These are phyloP conservation scores for Linum usitatissimum DNA, from an alignment of 345 rosid species.

Conservation along the genomic window DNA sequence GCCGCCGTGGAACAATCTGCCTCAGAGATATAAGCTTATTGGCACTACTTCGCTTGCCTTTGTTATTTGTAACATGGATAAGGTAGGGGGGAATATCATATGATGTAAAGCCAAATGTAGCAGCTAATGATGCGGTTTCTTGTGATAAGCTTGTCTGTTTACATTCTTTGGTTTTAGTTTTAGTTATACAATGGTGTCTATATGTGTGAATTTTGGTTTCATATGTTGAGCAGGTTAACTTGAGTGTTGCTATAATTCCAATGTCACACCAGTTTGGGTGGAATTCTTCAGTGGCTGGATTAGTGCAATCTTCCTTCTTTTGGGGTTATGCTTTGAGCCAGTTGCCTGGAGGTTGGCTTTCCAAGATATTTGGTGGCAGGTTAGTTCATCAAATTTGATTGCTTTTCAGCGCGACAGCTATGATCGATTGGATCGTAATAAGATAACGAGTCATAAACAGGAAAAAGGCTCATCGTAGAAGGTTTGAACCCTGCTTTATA, in stretches of 20 bases:
- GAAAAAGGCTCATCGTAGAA: too few relatives aligned
- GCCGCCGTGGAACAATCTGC: constrained; percentile 77
- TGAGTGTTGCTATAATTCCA: constrained; percentile 92
- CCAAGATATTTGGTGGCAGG: constrained; percentile 94
- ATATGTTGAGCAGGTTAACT: constrained; percentile 53
- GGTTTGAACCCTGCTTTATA: too few relatives aligned
- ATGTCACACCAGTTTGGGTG: constrained; percentile 95
- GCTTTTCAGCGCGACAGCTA: background rate
- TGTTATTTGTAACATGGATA: constrained; percentile 91
- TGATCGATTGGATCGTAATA: background rate
- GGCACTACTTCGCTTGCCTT: constrained; percentile 88
- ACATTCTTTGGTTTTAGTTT: background rate
- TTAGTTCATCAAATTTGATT: constrained; percentile 22
- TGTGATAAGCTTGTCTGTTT: background rate
- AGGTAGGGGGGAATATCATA: constrained; percentile 33
- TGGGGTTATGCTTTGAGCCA: constrained; percentile 97
- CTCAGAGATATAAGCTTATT: constrained; percentile 67
- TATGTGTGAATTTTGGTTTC: background rate
- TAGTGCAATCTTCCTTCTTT: constrained; percentile 91
- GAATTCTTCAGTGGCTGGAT: constrained; percentile 75
- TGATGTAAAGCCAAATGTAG: constrained; percentile 1
- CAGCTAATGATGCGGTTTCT: background rate
- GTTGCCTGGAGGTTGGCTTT: constrained; percentile 90
- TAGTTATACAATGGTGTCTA: background rate
- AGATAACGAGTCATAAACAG: background rate